phyloP scores from a whole-genome alignment of 2,329 filamentous ascomycete genomes.

The Didymella keratinophila region DNA sequence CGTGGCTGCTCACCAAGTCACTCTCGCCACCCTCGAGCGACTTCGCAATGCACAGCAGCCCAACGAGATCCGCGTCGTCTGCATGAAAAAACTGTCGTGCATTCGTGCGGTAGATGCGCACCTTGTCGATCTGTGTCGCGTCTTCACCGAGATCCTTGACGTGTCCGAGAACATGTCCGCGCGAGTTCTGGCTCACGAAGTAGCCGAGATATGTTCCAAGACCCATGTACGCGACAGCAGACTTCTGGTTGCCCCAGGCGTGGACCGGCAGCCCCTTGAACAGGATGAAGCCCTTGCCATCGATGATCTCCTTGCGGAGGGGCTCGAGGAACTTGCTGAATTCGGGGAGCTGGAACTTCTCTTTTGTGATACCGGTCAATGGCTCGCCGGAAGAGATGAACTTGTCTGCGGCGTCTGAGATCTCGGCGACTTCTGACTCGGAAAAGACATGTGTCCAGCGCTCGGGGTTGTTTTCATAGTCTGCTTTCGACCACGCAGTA shows the following conservation, averaged over 20 bases:
- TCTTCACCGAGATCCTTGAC: conserved; percentile 90
- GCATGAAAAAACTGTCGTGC: conserved; percentile 87
- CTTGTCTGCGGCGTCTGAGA: conserved; percentile 70
- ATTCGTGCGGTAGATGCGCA: conserved; percentile 89
- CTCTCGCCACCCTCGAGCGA: conserved; percentile 84
- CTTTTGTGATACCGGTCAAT: conserved; percentile 74
- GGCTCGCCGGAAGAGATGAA: conserved; percentile 72
- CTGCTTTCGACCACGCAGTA: conserved; percentile 75
- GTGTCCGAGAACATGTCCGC: conserved; percentile 85
- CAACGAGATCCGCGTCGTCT: conserved; percentile 83
- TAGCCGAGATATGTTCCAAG: conserved; percentile 84
- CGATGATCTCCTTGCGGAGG: conserved; percentile 71
- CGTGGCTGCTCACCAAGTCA: conserved; percentile 79
- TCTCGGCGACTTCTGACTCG: conserved; percentile 70
- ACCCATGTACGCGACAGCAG: conserved; percentile 78
- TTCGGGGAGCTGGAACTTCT: conserved; percentile 68
- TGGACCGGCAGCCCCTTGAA: conserved; percentile 85
- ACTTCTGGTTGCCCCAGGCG: conserved; percentile 80
- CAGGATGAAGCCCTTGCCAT: conserved; percentile 88
- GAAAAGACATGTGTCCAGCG: conserved; percentile 78
- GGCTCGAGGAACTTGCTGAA: conserved; percentile 62
- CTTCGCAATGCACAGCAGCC: conserved; percentile 79
- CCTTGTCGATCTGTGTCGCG: conserved; percentile 79
- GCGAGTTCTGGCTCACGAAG: conserved; percentile 85
- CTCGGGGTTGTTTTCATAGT: conserved; percentile 69